A percentile compares a stretch with the other conserved stretches of the same genome.
These are phyloP conservation scores for Fraxinus americana DNA, from an alignment of 257 asterid genomes.

Conservation along the genomic window DNA sequence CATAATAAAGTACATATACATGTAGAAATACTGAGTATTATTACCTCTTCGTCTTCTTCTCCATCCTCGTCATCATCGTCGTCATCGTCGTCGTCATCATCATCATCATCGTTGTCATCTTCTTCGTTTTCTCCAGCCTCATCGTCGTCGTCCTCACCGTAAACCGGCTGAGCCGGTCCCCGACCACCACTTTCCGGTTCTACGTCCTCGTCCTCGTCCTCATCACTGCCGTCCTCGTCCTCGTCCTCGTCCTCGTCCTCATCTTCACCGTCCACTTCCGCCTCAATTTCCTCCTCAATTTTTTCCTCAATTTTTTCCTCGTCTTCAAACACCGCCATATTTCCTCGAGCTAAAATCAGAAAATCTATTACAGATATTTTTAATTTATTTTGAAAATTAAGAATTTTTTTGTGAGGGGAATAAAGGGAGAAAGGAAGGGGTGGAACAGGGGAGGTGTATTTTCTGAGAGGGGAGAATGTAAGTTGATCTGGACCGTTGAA, in stretches of 20 bases:
- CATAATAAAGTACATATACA: neutral
- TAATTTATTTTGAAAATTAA: constrained; percentile 3
- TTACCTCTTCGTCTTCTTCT: constrained; percentile 57
- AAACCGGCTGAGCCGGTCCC: constrained; percentile 27
- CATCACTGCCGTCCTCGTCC: constrained; percentile 31
- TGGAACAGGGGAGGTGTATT: constrained; percentile 29
- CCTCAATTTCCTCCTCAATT: constrained; percentile 26
- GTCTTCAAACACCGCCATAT: constrained; percentile 61
- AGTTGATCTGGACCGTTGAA: constrained; percentile 52
- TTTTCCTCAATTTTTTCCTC: constrained; percentile 46
- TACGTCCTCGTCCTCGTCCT: constrained; percentile 27
- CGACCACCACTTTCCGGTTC: constrained; percentile 32
- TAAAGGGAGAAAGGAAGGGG: constrained; percentile 34
- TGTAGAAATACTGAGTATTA: neutral
- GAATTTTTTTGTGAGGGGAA: constrained; percentile 21
- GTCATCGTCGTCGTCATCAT: constrained; percentile 24
- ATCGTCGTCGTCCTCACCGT: constrained; percentile 42
- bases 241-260: constrained; percentile 32
- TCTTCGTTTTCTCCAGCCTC: constrained; percentile 51
- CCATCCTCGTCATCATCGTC: constrained; percentile 30
- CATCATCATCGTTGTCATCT: constrained; percentile 54
- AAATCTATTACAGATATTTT: neutral
- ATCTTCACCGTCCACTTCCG: constrained; percentile 21
- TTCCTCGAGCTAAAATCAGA: constrained; percentile 20
- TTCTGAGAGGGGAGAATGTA: constrained; percentile 21